Evolutionary conservation across 176 grass and related monocot species (phyloP).

Genomic region (Cenchrus purpureus): DNA sequence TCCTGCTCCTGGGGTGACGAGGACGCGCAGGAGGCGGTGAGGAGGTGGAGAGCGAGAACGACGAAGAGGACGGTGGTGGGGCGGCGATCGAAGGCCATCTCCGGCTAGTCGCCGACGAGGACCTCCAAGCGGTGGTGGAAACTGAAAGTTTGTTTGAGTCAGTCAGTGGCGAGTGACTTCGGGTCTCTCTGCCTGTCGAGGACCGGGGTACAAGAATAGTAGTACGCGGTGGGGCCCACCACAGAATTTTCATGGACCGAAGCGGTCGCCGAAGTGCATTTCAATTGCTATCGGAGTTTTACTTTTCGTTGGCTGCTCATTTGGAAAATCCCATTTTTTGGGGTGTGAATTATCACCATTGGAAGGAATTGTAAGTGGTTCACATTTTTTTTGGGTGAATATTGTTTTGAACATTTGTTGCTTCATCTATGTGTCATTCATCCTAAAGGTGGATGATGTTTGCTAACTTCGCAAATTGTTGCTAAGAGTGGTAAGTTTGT

Average conservation of each 20-base stretch:
- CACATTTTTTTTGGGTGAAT: background rate
- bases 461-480: background rate
- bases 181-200: background rate
- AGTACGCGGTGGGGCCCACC: conserved; percentile 12
- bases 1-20: conserved; percentile 33
- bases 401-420: background rate
- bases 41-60: conserved; percentile 34
- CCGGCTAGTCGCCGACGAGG: conserved; percentile 49
- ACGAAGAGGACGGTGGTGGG: background rate
- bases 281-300: background rate
- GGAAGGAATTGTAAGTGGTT: background rate
- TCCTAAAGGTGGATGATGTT: background rate
- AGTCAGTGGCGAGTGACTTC: conserved; percentile 28
- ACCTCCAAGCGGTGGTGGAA: background rate
- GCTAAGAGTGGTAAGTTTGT: background rate
- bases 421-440: background rate
- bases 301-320: background rate
- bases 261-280: background rate
- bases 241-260: background rate
- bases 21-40: conserved; percentile 23
- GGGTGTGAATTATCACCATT: background rate
- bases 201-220: background rate
- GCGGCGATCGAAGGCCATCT: conserved; percentile 46
- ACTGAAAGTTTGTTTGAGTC: background rate
- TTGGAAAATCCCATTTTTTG: background rate